Evolutionary conservation across 441 rosid species (phyloP), one percentile per base, ranked within the genome.

Genomic region (Euphorbia schlechtendalii): DNA sequence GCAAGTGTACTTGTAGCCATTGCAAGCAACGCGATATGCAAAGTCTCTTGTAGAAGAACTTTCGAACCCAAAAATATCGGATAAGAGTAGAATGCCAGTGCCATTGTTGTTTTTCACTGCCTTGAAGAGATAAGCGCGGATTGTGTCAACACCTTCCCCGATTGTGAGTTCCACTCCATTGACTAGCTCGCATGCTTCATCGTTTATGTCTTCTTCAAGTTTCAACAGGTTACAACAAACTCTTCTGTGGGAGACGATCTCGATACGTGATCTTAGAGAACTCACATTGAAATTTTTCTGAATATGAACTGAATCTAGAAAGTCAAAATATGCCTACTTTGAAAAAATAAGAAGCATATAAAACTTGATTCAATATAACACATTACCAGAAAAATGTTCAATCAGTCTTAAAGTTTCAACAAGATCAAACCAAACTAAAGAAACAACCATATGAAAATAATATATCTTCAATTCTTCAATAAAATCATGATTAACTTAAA

Each of bases 1-100:
- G 71, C 12, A 61, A 62, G 56, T 67, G 12, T 84, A 88, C 93
- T 90, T 90, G 85, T 81, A 90, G 65, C 96, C 96, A 72, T 81
- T 86, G 79, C 93, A 90, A 55, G 96, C 96, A 22, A 92, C 81
- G 2, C 95, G 88, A 60, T 92, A 92, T 3, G 96, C 96, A 21
- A 89, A 92, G 51, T 92, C 90, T 59, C 89, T 84, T 0, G 87
- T 91, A 55, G 88, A 73, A 5, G 92, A 78, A 78, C 87, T 87
- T 80, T 84, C 88, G 45, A 83, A 86, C 24, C 97, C 95, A 49
- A 81, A 87, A 64, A 86, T 70, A 72, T 88, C 95, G 59, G 95
- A 86, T 75, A 90, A 75, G 36, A 90, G 79, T 69, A 88, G 76
- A 51, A 84, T 64, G 61, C 92, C 95, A 67, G 81, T 78, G 61